A percentile compares a stretch with the other conserved stretches of the same genome.
These are phyloP conservation scores for Inga oerstediana DNA, from an alignment of 306 rosid genomes.

Conservation along the genomic window DNA sequence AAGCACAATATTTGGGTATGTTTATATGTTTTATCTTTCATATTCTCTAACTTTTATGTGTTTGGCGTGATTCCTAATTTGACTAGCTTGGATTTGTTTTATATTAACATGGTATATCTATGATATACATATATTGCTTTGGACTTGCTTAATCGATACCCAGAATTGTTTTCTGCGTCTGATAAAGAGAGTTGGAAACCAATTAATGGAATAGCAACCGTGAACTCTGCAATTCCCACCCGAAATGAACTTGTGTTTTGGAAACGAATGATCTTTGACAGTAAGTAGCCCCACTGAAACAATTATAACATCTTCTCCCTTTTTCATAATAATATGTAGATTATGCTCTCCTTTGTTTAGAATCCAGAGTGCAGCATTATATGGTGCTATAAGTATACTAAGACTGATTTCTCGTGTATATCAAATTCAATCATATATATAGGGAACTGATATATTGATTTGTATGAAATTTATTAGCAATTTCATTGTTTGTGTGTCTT, in stretches of 20 bases:
- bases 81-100: too few species aligned
- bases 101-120: background rate
- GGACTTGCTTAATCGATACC: background rate
- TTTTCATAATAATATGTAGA: background rate
- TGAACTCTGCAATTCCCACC: background rate
- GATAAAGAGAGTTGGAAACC: background rate
- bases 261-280: background rate
- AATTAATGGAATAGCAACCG: background rate
- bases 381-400: too few species aligned
- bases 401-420: too few species aligned
- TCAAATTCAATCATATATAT: too few species aligned
- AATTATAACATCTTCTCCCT: too few species aligned
- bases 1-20: background rate
- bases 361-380: too few species aligned
- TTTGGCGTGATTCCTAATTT: too few species aligned
- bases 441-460: too few species aligned
- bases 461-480: background rate
- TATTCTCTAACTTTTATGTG: too few species aligned
- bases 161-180: background rate
- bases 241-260: background rate
- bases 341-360: too few species aligned
- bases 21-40: too few species aligned
- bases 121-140: background rate
- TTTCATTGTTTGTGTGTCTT: background rate
- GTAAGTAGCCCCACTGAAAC: background rate